Conservation (phyloP, 2,329 filamentous ascomycete species). For the Diaporthe velutina region DNA sequence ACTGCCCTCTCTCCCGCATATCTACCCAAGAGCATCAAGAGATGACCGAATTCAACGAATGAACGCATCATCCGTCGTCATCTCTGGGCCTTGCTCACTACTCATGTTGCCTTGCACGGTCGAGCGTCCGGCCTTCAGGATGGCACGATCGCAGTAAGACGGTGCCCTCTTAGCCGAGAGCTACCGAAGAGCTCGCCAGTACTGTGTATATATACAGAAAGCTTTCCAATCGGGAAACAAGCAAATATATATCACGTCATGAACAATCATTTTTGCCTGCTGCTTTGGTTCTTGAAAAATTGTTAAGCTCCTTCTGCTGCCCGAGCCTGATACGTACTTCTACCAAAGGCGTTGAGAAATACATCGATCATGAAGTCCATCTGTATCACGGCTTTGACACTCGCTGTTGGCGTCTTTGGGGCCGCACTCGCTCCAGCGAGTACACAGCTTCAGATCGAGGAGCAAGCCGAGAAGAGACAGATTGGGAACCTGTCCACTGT, state of each 20-base stretch:
- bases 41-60: neutral
- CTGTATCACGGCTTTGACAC: neutral
- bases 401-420: neutral
- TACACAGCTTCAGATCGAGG: neutral
- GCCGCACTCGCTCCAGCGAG: neutral
- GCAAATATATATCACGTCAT: neutral
- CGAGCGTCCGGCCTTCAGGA: neutral
- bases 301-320: neutral
- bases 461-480: neutral
- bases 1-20: neutral
- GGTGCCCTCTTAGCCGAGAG: neutral
- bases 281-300: neutral
- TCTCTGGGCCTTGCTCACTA: neutral
- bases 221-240: neutral
- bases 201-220: neutral
- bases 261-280: too few species aligned
- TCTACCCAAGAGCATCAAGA: neutral
- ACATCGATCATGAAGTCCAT: conserved; percentile 6
- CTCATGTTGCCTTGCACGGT: neutral
- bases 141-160: neutral
- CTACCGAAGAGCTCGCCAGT: neutral
- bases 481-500: neutral
- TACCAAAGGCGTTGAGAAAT: neutral
- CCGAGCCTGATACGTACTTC: neutral
- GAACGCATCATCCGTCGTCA: neutral